phyloP scores from a whole-genome alignment of 306 rosid genomes.

The Prunus dulcis region DNA sequence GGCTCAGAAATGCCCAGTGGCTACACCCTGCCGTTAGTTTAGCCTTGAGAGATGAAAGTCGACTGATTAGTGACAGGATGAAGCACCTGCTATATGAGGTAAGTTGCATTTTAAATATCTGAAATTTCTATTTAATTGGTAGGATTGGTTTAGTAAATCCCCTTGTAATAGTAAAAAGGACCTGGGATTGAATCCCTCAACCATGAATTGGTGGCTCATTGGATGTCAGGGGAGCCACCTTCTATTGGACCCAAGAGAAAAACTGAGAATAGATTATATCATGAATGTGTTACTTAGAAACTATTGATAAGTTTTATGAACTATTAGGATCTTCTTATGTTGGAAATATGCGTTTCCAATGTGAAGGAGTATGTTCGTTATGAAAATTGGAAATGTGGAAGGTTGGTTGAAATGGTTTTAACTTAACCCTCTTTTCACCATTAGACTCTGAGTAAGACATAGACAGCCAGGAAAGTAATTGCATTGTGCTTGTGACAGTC shows the following conservation, averaged over 20 bases:
- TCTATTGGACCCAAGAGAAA: not conserved
- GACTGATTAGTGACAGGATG: conserved; percentile 81
- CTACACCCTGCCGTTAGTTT: conserved; percentile 85
- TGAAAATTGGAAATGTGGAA: not conserved
- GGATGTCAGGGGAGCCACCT: too few species aligned
- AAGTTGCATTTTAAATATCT: conserved; percentile 12
- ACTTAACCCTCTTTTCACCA: not conserved
- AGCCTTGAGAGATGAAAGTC: conserved; percentile 83
- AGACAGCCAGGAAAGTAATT: not conserved
- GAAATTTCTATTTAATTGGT: conserved; percentile 4
- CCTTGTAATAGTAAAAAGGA: not conserved
- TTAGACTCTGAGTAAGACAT: not conserved
- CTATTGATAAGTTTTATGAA: not conserved
- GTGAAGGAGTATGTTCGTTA: not conserved
- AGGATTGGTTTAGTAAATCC: not conserved
- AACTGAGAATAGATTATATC: too few species aligned
- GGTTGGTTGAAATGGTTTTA: not conserved
- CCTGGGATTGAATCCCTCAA: not conserved
- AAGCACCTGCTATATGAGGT: conserved; percentile 92
- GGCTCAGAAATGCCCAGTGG: conserved; percentile 88
- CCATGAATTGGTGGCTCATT: too few species aligned
- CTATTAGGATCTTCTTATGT: not conserved
- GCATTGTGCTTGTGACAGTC: not conserved
- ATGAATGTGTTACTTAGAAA: not conserved
- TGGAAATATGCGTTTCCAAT: not conserved